A percentile compares a stretch with the other conserved stretches of the same genome.
Conservation (phyloP, 78 protist species). For the Bodo saltans region DNA sequence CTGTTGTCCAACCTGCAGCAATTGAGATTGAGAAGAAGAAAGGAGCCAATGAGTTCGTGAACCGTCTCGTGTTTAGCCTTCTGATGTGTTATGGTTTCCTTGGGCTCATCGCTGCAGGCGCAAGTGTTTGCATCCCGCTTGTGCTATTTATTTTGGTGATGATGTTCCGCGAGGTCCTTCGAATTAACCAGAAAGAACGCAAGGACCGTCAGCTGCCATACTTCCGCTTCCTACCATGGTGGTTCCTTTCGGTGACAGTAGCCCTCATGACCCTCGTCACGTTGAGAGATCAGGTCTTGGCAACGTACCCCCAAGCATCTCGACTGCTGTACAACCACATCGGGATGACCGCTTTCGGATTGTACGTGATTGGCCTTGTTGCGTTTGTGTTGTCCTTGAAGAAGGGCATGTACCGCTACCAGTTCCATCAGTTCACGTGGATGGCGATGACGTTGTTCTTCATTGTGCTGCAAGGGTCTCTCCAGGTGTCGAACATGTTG, state of each 20-base stretch:
- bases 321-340: not conserved
- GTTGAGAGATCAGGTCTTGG: not conserved
- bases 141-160: not conserved
- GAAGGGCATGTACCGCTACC: slow-evolving; percentile 57
- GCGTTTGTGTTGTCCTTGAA: slow-evolving; percentile 14
- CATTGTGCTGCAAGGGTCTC: slow-evolving; percentile 50
- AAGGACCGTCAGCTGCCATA: not conserved
- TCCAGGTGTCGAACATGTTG: slow-evolving; percentile 19
- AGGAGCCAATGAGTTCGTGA: not conserved
- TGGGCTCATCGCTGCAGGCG: not conserved
- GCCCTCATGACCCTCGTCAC: not conserved
- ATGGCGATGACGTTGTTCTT: slow-evolving; percentile 66
- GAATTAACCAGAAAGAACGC: not conserved
- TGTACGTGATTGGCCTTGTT: not conserved
- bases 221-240: not conserved
- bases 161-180: slow-evolving; percentile 23
- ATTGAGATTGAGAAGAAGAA: slow-evolving; percentile 11
- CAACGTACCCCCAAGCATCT: not conserved
- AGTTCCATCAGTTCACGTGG: slow-evolving; percentile 85
- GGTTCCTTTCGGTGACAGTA: not conserved
- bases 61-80: slow-evolving; percentile 3
- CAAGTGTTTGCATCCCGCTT: not conserved
- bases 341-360: not conserved
- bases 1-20: no score
- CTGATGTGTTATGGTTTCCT: not conserved